Base-by-base conservation (phyloP, 306 rosid species). In the Leucaena leucocephala region DNA sequence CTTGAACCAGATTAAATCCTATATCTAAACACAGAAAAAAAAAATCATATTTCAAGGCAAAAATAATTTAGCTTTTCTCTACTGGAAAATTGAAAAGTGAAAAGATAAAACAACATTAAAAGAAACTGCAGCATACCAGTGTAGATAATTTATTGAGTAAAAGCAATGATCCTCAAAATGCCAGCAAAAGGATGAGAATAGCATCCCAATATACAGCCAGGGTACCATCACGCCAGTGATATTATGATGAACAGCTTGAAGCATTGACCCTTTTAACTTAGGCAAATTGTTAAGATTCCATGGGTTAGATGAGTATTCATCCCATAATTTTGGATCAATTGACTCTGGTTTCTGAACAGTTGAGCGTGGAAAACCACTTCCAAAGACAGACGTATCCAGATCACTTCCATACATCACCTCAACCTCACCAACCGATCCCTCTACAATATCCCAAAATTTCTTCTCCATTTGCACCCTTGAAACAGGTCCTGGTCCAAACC, bases 171-270 rank as follows among this genome's bases (percentile, higher is more conserved):
- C 98, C 86, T 95, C 98, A 85, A 95, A 92, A 86, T 95, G 98
- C 98, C 98, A 95, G 87, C 98, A 95, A 86, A 95, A 92, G 57
- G 98, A 93, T 36, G 98, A 95, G 87, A 95, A 95, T 66, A 92
- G 86, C 98, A 95, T 95, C 83, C 98, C 98, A 73, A 95, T 91
- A 83, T 95, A 95, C 65, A 95, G 85, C 98, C 98, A 95, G 49
- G 98, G 98, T 63, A 95, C 98, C 97, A 93, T 95, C 73, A 95
- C 98, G 72, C 98, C 98, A 72, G 98, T 91, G 80, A 95, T 95
- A 83, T 95, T 95, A 71, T 95, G 90, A 85, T 90, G 92, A 79
- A 92, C 89, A 73, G 98, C 90, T 87, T 71, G 90, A 68, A 95
- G 98, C 88, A 95, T 85, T 13, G 98, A 95, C 10, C 98, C 98